Percentiles rank a stretch among this genome's conserved stretches.
These are phyloP conservation scores for Pyrenochaeta sp. DNA, from an alignment of 2,329 filamentous ascomycete species.

Conservation along the genomic window DNA sequence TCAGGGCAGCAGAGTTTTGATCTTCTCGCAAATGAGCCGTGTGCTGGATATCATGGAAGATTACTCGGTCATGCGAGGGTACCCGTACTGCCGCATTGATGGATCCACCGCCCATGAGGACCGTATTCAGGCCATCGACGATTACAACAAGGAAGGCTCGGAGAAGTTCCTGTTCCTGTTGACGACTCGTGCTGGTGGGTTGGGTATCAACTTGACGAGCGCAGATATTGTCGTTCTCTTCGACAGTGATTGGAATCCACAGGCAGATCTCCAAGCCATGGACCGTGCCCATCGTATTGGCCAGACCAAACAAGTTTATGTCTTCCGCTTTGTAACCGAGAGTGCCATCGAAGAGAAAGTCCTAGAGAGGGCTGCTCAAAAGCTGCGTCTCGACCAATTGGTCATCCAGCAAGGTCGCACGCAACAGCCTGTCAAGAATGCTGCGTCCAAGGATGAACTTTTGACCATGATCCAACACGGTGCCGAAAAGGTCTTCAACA, in stretches of 20 bases:
- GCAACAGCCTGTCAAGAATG: conserved; percentile 87
- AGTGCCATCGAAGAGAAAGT: conserved; percentile 99
- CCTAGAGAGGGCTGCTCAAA: conserved; percentile 93
- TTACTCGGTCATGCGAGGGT: conserved; percentile 95
- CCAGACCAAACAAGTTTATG: conserved; percentile 96
- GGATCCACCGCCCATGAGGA: conserved; percentile 97
- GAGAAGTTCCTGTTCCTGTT: conserved; percentile 91
- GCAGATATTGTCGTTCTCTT: conserved; percentile 97
- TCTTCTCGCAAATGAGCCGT: conserved; percentile 99
- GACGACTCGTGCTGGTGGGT: conserved; percentile 91
- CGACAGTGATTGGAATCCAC: conserved; percentile 98
- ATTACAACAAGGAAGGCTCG: conserved; percentile 94
- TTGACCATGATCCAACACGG: conserved; percentile 99
- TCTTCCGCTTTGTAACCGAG: conserved; percentile 96
- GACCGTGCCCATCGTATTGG: conserved; percentile 98
- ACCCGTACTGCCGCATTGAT: conserved; percentile 96
- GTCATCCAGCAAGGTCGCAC: conserved; percentile 98
- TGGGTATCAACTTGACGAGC: conserved; percentile 94
- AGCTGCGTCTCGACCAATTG: conserved; percentile 92
- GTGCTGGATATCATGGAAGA: conserved; percentile 96
- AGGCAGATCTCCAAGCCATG: conserved; percentile 98
- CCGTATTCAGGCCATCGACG: conserved; percentile 95
- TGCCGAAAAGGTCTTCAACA: conserved; percentile 90
- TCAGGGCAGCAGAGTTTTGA: conserved; percentile 93
- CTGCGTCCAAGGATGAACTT: conserved; percentile 94